A percentile compares a stretch with the other conserved stretches of the same genome.
Conservation (phyloP, 345 rosid species). For the Acer campestre region DNA sequence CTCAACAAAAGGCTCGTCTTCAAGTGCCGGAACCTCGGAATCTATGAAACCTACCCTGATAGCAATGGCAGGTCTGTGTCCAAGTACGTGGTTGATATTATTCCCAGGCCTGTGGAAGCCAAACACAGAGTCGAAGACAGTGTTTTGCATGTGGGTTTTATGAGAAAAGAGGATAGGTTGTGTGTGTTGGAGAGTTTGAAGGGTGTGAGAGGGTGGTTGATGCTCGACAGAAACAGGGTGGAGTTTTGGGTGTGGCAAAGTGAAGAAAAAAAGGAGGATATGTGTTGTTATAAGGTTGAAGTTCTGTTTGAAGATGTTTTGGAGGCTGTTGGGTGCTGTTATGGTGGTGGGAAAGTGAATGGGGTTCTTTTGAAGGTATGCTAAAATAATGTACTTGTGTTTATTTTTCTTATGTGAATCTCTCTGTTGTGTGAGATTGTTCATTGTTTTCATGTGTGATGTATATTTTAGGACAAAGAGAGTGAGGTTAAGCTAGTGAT, state of each 20-base stretch:
- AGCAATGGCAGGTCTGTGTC: neutral
- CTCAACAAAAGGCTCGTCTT: constrained; percentile 48
- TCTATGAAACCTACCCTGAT: constrained; percentile 46
- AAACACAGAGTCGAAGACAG: constrained; percentile 44
- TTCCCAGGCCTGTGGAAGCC: constrained; percentile 57
- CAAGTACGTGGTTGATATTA: constrained; percentile 52
- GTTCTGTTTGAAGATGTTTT: constrained; percentile 68
- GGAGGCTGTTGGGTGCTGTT: constrained; percentile 59
- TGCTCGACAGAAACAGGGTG: constrained; percentile 67
- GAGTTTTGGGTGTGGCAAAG: constrained; percentile 73
- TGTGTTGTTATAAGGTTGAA: constrained; percentile 58
- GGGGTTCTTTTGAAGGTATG: constrained; percentile 68
- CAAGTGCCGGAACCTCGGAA: constrained; percentile 49
- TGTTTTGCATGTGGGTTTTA: constrained; percentile 61
- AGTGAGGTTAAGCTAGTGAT: no score
- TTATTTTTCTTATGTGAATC: neutral
- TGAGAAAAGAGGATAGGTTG: constrained; percentile 35
- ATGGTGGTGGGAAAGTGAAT: constrained; percentile 38
- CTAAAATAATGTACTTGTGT: neutral
- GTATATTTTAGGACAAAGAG: neutral
- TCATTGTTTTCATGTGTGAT: constrained; percentile 6
- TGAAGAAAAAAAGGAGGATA: neutral
- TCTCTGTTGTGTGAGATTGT: neutral
- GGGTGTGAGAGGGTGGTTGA: constrained; percentile 77
- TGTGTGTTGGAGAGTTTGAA: constrained; percentile 66